Evolutionary conservation across 2,329 filamentous ascomycete genomes (phyloP).

Genomic region (Alternaria brassicae): DNA sequence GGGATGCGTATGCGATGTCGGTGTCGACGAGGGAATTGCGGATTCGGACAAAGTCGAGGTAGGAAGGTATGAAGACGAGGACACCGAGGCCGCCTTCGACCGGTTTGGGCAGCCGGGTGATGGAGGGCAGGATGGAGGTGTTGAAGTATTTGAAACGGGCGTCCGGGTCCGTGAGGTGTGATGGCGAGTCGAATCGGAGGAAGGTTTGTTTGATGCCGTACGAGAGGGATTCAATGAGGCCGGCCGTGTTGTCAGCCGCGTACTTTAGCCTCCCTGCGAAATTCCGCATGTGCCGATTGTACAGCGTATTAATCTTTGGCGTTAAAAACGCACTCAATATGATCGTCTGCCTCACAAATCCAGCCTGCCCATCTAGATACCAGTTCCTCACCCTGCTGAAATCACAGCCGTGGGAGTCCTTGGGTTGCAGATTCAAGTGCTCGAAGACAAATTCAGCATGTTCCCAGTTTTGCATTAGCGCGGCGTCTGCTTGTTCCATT

Average conservation of each 20-base stretch:
- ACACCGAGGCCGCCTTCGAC: constrained; percentile 66
- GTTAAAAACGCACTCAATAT: constrained; percentile 83
- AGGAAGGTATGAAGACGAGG: constrained; percentile 88
- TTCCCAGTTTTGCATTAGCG: constrained; percentile 99
- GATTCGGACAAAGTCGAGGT: constrained; percentile 92
- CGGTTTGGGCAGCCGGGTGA: constrained; percentile 72
- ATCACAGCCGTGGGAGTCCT: constrained; percentile 89
- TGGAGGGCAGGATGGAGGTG: constrained; percentile 76
- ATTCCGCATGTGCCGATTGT: constrained; percentile 79
- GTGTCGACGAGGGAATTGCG: constrained; percentile 89
- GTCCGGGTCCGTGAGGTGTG: constrained; percentile 79
- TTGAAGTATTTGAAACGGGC: constrained; percentile 91
- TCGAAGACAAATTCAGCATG: constrained; percentile 91
- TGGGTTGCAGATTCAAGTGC: constrained; percentile 89
- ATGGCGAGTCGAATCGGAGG: constrained; percentile 77
- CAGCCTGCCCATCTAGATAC: constrained; percentile 90
- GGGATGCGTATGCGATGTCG: constrained; percentile 75
- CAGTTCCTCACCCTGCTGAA: constrained; percentile 88
- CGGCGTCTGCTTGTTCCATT: constrained; percentile 88
- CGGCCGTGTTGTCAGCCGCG: constrained; percentile 69
- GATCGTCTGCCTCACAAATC: constrained; percentile 83
- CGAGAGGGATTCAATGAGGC: constrained; percentile 72
- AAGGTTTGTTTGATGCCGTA: constrained; percentile 85
- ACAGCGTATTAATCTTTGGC: constrained; percentile 83
- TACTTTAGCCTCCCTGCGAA: constrained; percentile 80